phyloP scores from a whole-genome alignment of 768 basidiomycete genomes.

The Phaeotremella fagi region DNA sequence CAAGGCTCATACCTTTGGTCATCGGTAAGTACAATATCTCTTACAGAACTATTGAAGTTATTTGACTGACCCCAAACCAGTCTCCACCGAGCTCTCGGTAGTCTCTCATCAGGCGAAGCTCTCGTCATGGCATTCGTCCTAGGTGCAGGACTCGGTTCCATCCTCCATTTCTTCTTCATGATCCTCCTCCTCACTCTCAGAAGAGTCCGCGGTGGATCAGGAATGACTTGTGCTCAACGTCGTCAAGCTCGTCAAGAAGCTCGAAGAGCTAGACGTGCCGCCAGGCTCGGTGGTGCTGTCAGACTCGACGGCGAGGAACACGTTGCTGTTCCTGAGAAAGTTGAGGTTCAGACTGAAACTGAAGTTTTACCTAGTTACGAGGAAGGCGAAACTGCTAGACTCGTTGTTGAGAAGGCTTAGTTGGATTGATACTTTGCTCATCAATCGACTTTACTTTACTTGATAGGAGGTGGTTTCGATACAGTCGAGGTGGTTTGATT shows the following conservation, averaged over 20 bases:
- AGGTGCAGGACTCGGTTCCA: slow-evolving; percentile 35
- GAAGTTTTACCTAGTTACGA: slow-evolving; percentile 27
- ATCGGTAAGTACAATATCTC: slow-evolving; percentile 18
- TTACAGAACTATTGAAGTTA: not conserved
- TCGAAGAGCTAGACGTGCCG: slow-evolving; percentile 7
- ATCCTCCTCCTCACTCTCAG: slow-evolving; percentile 23
- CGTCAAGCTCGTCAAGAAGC: slow-evolving; percentile 8
- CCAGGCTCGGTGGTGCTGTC: slow-evolving; percentile 3
- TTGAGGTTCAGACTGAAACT: slow-evolving; percentile 4
- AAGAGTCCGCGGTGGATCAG: slow-evolving; percentile 7
- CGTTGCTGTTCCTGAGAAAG: slow-evolving; percentile 3
- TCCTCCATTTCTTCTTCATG: slow-evolving; percentile 38
- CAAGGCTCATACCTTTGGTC: slow-evolving; percentile 9
- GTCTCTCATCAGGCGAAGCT: slow-evolving; percentile 24
- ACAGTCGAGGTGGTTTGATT: too few species aligned
- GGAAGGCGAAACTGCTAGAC: slow-evolving; percentile 1
- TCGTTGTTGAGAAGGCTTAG: not conserved
- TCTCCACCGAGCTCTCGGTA: slow-evolving; percentile 23
- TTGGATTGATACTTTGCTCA: too few species aligned
- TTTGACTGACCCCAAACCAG: slow-evolving; percentile 4
- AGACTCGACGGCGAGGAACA: slow-evolving; percentile 6
- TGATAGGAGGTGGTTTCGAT: too few species aligned
- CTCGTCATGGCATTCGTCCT: slow-evolving; percentile 34
- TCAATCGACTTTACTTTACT: too few species aligned
- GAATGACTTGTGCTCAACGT: not conserved